These are phyloP conservation scores for Backusella liffmaniae DNA, from an alignment of 192 early-diverging fungal species.

Conservation along the genomic window DNA sequence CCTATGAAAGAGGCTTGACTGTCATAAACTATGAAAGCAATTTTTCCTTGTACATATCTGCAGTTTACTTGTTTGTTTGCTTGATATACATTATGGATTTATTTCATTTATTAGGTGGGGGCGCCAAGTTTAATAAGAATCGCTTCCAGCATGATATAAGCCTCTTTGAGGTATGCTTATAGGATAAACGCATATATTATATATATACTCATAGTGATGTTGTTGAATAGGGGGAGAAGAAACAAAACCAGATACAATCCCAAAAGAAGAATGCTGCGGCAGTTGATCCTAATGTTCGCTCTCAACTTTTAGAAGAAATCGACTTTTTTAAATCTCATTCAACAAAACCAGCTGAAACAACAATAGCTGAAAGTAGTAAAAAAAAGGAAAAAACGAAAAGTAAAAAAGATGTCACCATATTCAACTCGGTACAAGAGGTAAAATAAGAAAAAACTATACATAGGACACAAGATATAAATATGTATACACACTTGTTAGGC, in stretches of 20 bases:
- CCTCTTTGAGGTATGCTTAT: constrained; percentile 69
- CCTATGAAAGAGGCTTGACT: not conserved
- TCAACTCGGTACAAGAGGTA: constrained; percentile 16
- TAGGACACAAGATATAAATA: not conserved
- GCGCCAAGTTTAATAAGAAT: constrained; percentile 85
- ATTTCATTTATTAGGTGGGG: constrained; percentile 83
- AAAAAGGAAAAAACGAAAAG: constrained; percentile 1
- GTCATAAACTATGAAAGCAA: not conserved
- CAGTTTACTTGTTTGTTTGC: not conserved
- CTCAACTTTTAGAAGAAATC: constrained; percentile 38
- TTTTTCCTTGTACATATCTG: not conserved
- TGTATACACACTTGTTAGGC: constrained; percentile 32
- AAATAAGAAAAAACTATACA: not conserved
- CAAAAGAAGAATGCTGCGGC: constrained; percentile 7
- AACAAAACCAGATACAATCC: not conserved
- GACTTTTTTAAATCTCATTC: constrained; percentile 37
- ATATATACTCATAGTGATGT: not conserved
- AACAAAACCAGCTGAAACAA: constrained; percentile 34
- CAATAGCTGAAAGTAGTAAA: constrained; percentile 23
- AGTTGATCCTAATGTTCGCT: constrained; percentile 23
- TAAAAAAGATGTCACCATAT: constrained; percentile 6
- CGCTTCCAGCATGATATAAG: constrained; percentile 80
- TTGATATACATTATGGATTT: constrained; percentile 59
- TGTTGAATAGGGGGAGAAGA: constrained; percentile 8
- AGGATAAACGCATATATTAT: not conserved